Conservation (phyloP, 1,284 basidiomycete species). For the Melampsora americana region DNA sequence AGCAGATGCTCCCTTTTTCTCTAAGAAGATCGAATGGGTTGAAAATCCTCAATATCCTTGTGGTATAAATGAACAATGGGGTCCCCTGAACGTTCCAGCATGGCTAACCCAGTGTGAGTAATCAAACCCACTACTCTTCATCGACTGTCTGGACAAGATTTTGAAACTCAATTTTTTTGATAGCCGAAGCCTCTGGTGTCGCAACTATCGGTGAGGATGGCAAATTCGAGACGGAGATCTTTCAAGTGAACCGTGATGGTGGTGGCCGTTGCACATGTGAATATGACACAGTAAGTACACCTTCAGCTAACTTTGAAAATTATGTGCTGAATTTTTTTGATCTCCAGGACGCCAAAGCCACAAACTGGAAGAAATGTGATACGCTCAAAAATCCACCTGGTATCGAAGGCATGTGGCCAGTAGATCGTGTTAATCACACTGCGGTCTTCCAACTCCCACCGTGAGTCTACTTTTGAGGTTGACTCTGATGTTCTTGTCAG, state of each 20-base stretch:
- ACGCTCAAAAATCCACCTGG: conserved; percentile 17
- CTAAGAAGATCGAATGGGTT: conserved; percentile 21
- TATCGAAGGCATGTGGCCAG: conserved; percentile 42
- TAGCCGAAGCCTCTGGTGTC: conserved; percentile 32
- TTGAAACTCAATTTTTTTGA: neutral
- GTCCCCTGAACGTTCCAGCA: conserved; percentile 14
- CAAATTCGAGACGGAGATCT: conserved; percentile 25
- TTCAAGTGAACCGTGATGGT: conserved; percentile 43
- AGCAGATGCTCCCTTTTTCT: conserved; percentile 18
- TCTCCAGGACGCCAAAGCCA: conserved; percentile 17
- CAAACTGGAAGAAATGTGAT: conserved; percentile 15
- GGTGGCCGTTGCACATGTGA: conserved; percentile 19
- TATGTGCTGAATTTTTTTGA: neutral
- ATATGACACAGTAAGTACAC: conserved; percentile 18
- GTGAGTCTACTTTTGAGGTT: conserved; percentile 1
- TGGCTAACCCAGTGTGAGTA: conserved; percentile 15
- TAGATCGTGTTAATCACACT: conserved; percentile 39
- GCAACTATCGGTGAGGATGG: conserved; percentile 23
- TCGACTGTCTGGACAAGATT: neutral
- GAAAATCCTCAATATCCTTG: conserved; percentile 24
- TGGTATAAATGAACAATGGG: conserved; percentile 12
- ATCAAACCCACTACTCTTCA: neutral
- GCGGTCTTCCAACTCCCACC: conserved; percentile 25
- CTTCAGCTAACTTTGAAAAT: no score
- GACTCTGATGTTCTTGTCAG: neutral